Conservation (phyloP, 164 flowering plant species). For the Akebia trifoliata region DNA sequence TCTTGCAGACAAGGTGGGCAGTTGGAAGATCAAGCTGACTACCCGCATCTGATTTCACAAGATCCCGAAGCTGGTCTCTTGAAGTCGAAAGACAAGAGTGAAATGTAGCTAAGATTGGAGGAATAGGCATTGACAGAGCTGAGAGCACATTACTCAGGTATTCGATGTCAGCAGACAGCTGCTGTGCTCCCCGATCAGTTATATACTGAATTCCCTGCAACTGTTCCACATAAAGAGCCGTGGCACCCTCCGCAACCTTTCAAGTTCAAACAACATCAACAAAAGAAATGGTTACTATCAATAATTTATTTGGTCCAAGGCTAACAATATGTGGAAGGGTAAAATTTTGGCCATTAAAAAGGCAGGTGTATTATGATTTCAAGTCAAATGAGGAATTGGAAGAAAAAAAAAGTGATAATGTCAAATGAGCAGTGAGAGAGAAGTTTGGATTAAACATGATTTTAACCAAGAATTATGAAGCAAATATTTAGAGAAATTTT, state of each 20-base stretch:
- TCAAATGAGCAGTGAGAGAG: no score
- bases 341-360: not conserved
- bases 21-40: slow-evolving; percentile 73
- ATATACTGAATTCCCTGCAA: slow-evolving; percentile 82
- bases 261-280: slow-evolving; percentile 5
- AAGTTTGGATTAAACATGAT: no score
- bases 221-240: slow-evolving; percentile 87
- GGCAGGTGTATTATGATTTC: no score
- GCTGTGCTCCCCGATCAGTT: slow-evolving; percentile 91
- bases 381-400: no score
- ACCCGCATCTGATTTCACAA: slow-evolving; percentile 63
- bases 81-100: slow-evolving; percentile 79
- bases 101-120: slow-evolving; percentile 72
- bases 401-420: no score
- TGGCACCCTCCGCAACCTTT: slow-evolving; percentile 98
- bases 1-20: slow-evolving; percentile 84
- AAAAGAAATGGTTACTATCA: not conserved
- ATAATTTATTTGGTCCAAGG: not conserved
- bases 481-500: no score
- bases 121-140: slow-evolving; percentile 86
- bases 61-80: slow-evolving; percentile 75
- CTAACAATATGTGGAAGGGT: no score
- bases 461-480: no score
- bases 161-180: slow-evolving; percentile 89
- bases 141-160: slow-evolving; percentile 90